Evolutionary conservation across 176 grass and related monocot species (phyloP), one percentile per base, ranked within the genome.

Genomic region (Musa troglodytarum): DNA sequence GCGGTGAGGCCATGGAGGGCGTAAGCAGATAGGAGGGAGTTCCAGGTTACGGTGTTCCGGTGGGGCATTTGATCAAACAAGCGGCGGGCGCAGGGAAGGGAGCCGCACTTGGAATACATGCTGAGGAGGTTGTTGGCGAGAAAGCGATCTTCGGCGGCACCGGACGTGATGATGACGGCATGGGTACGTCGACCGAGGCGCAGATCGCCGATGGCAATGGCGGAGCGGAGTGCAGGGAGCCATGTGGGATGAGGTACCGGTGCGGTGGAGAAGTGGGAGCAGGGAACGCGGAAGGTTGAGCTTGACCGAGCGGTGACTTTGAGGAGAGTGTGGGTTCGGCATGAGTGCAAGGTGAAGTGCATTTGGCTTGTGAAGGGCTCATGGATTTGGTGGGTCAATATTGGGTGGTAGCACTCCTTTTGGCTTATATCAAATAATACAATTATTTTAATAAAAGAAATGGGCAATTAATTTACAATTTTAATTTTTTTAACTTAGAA

Each of bases 121-220:
- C 55, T n/a, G 1, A 73, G 64, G 55, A 80, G 78, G 56, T 80
- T 80, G 78, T 80, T 80, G 57, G 56, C 54, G 68, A 80, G 66
- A 69, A 80, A 73, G 3, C 78, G 69, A 15, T 80, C 69, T 43
- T 20, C 1, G 20, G 49, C 6, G 1, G 57, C 55, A 9, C 78
- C 69, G 16, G 69, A 80, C 56, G 69, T 63, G 55, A 73, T 1
- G 54, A 80, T 63, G 12, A 57, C 11, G n/a, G 49, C 78, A 21
- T 80, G 78, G 34, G 57, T 14, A 1, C 68, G 68, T 19, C 69
- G 68, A 15, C 43, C 9, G 69, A 50, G 69, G 9, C 11, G 43
- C 13, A 72, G 2, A 21, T 80, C 69, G 55, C 55, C 55, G 20
- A 43, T 1, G 26, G 19, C 11, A 55, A 43, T 14, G 56, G 78